Base-by-base conservation (phyloP, 2,329 filamentous ascomycete species). In the Bipolaris bicolor region DNA sequence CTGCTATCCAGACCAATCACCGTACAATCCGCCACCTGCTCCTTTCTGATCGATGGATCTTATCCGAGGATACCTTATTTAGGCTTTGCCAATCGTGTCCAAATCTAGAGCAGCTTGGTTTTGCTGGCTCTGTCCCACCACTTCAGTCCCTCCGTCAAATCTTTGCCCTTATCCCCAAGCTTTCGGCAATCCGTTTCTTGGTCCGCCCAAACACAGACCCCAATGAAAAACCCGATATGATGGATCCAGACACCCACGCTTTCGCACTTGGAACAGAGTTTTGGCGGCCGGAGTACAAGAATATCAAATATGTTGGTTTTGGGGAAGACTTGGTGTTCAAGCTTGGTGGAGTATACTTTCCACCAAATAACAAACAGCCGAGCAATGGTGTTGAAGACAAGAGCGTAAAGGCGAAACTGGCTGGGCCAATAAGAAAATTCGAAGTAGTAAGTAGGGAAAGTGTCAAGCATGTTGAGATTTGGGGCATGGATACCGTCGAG, bases 61-160 rank as follows among this genome's bases (percentile, higher is more conserved):
- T 88, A 2, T 79, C 80, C 15, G 75, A 79, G 2, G 69, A 77
- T 1, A 76, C 82, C 4, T 73, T 88, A 7, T 79, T 78, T 31
- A 79, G 80, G 7, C 72, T 88, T 6, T 81, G 85, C 31, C 80
- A 82, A 48, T 74, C 74, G 9, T 86, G 84, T 56, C 84, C 85
- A 0, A 80, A 86, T 51, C 74, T 88, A 13, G 84, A 86, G 58
- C 85, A 88, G 63, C 74, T 88, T 1, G 84, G 80, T 24, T 73
- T 87, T 20, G 80, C 83, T 7, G 76, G 83, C 15, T 75, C 80
- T 83, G 84, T 87, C 80, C 86, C 56, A 72, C 83, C 60, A 76
- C 54, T 74, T 16, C 70, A 74, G 13, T 67, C 68, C 1, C 54
- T 79, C 6, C 72, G 73, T 6, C 58, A 70, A 22, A 65, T 81